Percentiles rank a stretch among this genome's conserved stretches.
Evolutionary conservation across 179 eudicot genomes (phyloP).

Genomic region (Actinidia polygama): DNA sequence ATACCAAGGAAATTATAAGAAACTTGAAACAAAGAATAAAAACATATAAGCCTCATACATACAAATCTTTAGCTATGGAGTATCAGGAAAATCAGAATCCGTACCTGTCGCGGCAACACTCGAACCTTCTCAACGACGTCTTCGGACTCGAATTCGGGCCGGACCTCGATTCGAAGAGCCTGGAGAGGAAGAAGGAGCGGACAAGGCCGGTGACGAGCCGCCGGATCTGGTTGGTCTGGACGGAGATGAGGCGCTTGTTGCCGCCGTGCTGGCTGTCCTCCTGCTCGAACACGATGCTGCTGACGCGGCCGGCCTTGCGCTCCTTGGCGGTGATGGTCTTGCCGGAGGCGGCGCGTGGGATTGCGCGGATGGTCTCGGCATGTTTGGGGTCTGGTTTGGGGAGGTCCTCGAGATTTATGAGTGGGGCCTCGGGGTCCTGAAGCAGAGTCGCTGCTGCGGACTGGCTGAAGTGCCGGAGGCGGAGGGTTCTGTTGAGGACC

Average conservation of each 20-base stretch:
- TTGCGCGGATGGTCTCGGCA: slow-evolving; percentile 66
- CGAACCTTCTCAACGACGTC: slow-evolving; percentile 74
- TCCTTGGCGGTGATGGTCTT: slow-evolving; percentile 59
- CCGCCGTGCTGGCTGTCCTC: slow-evolving; percentile 95
- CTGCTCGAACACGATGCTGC: slow-evolving; percentile 86
- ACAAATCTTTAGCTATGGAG: background rate
- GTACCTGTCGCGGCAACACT: slow-evolving; percentile 78
- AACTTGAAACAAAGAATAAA: background rate
- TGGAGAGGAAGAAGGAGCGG: slow-evolving; percentile 57
- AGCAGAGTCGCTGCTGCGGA: slow-evolving; percentile 45
- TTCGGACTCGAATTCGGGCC: slow-evolving; percentile 49
- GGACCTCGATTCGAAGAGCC: slow-evolving; percentile 80
- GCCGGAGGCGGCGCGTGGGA: slow-evolving; percentile 69
- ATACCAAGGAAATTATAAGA: background rate
- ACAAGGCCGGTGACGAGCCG: slow-evolving; percentile 75
- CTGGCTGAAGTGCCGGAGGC: slow-evolving; percentile 36
- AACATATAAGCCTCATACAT: background rate
- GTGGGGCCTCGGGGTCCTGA: slow-evolving; percentile 34
- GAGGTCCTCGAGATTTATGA: slow-evolving; percentile 57
- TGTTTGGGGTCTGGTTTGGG: slow-evolving; percentile 74
- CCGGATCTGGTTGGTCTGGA: slow-evolving; percentile 77
- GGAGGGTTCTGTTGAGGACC: slow-evolving; percentile 28
- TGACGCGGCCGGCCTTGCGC: slow-evolving; percentile 73
- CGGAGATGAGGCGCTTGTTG: slow-evolving; percentile 85
- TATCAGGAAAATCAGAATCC: background rate